Percentiles rank a stretch among this genome's conserved stretches.
phyloP scores from a whole-genome alignment of 1,139 yeast species.

The Hanseniaspora uvarum region DNA sequence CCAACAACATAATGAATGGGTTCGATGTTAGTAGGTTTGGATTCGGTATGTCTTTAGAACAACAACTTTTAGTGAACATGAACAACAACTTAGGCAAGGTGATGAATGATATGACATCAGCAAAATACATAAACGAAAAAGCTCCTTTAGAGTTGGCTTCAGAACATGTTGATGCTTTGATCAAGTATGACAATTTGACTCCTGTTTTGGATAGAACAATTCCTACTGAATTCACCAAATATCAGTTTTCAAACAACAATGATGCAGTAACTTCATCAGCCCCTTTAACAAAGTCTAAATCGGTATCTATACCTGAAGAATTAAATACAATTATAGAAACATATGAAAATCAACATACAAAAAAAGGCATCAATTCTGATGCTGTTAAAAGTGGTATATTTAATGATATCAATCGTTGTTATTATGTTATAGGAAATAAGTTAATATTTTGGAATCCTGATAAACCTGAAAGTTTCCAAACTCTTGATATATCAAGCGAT shows the following conservation, averaged over 20 bases:
- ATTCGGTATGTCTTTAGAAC: conserved; percentile 12
- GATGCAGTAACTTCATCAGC: conserved; percentile 44
- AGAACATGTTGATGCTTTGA: conserved; percentile 34
- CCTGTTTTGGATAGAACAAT: conserved; percentile 36
- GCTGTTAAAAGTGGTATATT: conserved; percentile 74
- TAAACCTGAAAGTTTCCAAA: conserved; percentile 54
- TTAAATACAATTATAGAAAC: conserved; percentile 55
- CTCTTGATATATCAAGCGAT: conserved; percentile 74
- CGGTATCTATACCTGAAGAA: conserved; percentile 69
- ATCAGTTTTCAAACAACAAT: conserved; percentile 32
- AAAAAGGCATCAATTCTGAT: conserved; percentile 43
- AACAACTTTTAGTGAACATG: conserved; percentile 10
- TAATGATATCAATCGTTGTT: conserved; percentile 69
- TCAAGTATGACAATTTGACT: conserved; percentile 33
- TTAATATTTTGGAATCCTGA: conserved; percentile 73
- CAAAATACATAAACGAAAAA: conserved; percentile 5
- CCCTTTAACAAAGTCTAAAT: conserved; percentile 66
- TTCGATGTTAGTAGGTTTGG: conserved; percentile 3
- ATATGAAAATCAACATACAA: conserved; percentile 4
- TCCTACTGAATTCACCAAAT: conserved; percentile 36
- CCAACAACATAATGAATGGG: background rate
- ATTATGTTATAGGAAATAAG: conserved; percentile 79
- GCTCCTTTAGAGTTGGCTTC: conserved; percentile 34
- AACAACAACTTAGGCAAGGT: conserved; percentile 8
- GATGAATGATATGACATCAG: conserved; percentile 11